phyloP scores from a whole-genome alignment of 2,329 filamentous ascomycete species.

The Aspergillus quadricinctus region DNA sequence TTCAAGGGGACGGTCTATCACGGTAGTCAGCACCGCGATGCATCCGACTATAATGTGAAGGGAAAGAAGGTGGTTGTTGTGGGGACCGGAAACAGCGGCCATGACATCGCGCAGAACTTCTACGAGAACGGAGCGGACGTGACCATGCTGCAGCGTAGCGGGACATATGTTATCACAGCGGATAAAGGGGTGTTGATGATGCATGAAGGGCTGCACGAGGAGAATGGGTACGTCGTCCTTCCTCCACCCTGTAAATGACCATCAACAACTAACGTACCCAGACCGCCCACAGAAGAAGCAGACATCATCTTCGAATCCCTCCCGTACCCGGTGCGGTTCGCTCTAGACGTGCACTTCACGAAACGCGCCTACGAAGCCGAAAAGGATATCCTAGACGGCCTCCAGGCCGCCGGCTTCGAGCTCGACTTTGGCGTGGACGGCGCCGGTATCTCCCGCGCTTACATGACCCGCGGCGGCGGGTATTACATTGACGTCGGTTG shows the following conservation, averaged over 20 bases:
- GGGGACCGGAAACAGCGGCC: conserved; percentile 47
- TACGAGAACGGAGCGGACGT: conserved; percentile 48
- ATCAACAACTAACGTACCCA: conserved; percentile 11
- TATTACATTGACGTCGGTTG: conserved; percentile 58
- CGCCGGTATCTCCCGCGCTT: conserved; percentile 41
- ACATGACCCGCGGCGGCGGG: conserved; percentile 49
- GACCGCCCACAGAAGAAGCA: conserved; percentile 48
- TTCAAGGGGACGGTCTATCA: conserved; percentile 46
- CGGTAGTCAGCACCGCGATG: conserved; percentile 41
- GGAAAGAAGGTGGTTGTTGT: conserved; percentile 48
- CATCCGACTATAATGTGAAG: conserved; percentile 30
- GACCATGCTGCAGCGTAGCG: conserved; percentile 51
- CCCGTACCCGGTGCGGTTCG: conserved; percentile 46
- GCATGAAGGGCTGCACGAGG: conserved; percentile 44
- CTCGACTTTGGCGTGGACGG: conserved; percentile 39
- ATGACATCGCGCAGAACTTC: conserved; percentile 51
- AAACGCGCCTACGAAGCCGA: conserved; percentile 41
- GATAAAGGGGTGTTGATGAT: conserved; percentile 44
- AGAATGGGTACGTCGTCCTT: conserved; percentile 29
- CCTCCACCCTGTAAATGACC: not conserved
- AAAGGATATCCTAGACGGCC: conserved; percentile 40
- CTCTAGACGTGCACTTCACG: conserved; percentile 42
- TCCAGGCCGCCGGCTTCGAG: conserved; percentile 46
- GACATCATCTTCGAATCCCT: conserved; percentile 47
- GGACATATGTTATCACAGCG: conserved; percentile 48